Base-by-base conservation (phyloP, 2,329 filamentous ascomycete genomes). In the Fusarium luffae region DNA sequence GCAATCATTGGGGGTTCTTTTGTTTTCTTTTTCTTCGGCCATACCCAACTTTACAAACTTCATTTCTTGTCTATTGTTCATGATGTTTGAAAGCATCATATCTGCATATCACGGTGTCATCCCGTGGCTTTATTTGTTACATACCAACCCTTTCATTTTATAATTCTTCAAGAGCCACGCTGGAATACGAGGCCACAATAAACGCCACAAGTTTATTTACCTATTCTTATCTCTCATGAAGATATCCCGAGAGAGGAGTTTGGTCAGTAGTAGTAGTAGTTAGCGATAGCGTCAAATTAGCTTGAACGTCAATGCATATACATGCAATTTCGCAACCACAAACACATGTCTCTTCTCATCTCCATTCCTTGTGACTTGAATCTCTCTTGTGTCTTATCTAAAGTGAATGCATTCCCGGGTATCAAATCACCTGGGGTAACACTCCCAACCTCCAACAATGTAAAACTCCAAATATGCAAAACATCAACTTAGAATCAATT, bases 141-240 rank as follows among this genome's bases (percentile, higher is more conserved):
- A 37, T 23, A 18, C 13, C 48, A 50, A 54, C 44, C 30, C 44
- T 62, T 71, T 71, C 59, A 34, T 69, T 71, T n/a, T 59, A 70
- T 55, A 69, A 62, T 71, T 64, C 59, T 70, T 70, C 27, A 32
- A 41, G 54, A 68, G 64, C 68, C 57, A 59, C 55, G 59, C 48
- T 61, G 64, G 68, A 48, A 51, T 48, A 49, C 54, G 41, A 42
- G 58, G 62, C 52, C 43, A 59, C 28, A 28, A 56, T 40, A 42
- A 50, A 49, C 44, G 52, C 54, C 51, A 65, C 49, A 61, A 54
- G 55, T 69, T 59, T 59, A 61, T 66, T 59, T 43, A 50, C 30
- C 16, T 59, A 30, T 32, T 16, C 25, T 28, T 52, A 57, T 43
- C 48, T 41, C 27, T 30, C 27, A 65, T 69, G 55, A 61, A 52